Conservation (phyloP, 148 eudicot genomes). For the Spergularia marina region DNA sequence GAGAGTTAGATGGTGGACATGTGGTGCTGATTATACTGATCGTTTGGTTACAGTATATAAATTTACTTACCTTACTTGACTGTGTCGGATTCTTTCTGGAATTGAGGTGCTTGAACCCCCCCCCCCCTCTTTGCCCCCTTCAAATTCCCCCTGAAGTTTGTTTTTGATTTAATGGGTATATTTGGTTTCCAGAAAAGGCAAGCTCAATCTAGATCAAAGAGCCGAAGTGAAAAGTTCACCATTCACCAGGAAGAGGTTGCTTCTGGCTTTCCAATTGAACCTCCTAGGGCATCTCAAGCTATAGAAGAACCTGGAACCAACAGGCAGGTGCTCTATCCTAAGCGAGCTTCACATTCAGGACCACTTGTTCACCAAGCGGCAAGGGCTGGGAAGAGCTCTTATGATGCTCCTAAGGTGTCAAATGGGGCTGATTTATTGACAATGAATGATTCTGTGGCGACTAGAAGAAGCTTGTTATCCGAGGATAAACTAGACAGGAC, state of each 20-base stretch:
- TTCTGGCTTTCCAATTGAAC: constrained; percentile 92
- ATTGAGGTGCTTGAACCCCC: neutral
- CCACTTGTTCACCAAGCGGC: constrained; percentile 72
- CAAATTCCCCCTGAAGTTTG: neutral
- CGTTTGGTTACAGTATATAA: neutral
- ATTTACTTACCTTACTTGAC: neutral
- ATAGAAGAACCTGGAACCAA: constrained; percentile 44
- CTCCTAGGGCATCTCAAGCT: constrained; percentile 70
- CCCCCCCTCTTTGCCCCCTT: neutral
- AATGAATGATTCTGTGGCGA: constrained; percentile 44
- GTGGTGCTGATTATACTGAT: neutral
- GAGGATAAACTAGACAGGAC: constrained; percentile 58
- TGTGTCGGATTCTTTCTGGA: neutral
- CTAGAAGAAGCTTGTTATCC: constrained; percentile 56
- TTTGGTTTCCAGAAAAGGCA: constrained; percentile 60
- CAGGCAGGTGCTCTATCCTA: constrained; percentile 41
- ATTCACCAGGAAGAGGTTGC: constrained; percentile 86
- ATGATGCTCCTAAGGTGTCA: constrained; percentile 62
- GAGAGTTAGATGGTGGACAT: neutral
- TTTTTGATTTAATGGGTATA: constrained; percentile 1
- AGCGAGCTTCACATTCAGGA: constrained; percentile 92
- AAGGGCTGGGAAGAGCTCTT: constrained; percentile 61
- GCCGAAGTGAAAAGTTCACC: constrained; percentile 91
- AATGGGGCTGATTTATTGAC: constrained; percentile 51
- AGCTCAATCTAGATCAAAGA: constrained; percentile 58